Conservation (phyloP, 768 basidiomycete species). For the Antrodiella citrinella region DNA sequence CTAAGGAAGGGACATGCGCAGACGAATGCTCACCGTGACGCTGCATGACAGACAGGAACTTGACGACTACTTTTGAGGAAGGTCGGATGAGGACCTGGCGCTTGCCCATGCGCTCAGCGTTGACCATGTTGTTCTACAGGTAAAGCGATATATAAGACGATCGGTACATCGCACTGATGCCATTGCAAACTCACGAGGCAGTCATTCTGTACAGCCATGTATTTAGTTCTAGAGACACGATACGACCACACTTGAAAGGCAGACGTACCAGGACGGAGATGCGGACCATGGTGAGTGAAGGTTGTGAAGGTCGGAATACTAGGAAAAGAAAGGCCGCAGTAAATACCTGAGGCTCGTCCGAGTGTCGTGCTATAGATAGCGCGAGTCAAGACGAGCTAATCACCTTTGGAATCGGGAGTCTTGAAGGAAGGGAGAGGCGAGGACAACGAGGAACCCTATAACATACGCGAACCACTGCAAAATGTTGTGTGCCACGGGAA, state of each 20-base stretch:
- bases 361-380: conserved; percentile 80
- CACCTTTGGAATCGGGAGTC: conserved; percentile 33
- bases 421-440: conserved; percentile 15
- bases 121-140: conserved; percentile 92
- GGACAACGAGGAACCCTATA: conserved; percentile 9
- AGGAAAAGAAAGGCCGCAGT: conserved; percentile 21
- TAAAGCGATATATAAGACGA: conserved; percentile 1
- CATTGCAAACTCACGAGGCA: conserved; percentile 35
- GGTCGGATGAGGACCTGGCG: conserved; percentile 98
- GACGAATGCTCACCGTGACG: conserved; percentile 71
- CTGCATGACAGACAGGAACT: conserved; percentile 98
- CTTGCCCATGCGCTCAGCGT: conserved; percentile 98
- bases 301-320: conserved; percentile 21
- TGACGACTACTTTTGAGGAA: conserved; percentile 95
- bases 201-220: conserved; percentile 42
- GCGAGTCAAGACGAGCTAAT: conserved; percentile 64
- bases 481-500: conserved; percentile 3
- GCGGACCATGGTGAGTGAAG: conserved; percentile 65
- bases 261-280: conserved; percentile 61
- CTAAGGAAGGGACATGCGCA: too few relatives aligned
- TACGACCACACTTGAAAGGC: background rate
- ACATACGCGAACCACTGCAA: conserved; percentile 5
- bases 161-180: too few relatives aligned
- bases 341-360: conserved; percentile 51
- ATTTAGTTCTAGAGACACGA: too few relatives aligned